phyloP scores from a whole-genome alignment of 1,284 basidiomycete genomes.

The Ganoderma lucidum region DNA sequence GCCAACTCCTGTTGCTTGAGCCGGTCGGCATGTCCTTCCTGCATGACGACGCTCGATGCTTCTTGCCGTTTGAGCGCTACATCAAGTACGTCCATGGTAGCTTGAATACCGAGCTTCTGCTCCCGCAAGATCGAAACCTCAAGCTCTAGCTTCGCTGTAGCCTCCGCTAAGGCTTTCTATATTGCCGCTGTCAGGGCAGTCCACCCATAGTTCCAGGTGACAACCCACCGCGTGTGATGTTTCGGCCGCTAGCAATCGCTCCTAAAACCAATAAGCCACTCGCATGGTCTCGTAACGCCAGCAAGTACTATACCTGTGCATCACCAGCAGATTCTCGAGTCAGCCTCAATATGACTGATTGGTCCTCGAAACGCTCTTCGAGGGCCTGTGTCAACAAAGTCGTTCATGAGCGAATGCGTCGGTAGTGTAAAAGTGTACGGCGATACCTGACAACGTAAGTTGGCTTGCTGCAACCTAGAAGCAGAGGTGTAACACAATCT shows the following conservation, averaged over 20 bases:
- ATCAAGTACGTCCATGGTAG: conserved; percentile 32
- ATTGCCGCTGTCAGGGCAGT: not conserved
- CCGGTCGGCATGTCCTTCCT: conserved; percentile 33
- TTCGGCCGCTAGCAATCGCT: conserved; percentile 44
- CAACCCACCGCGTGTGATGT: conserved; percentile 39
- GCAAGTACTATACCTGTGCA: conserved; percentile 51
- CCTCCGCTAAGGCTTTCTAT: conserved; percentile 37
- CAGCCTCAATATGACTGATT: conserved; percentile 56
- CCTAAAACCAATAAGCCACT: conserved; percentile 32
- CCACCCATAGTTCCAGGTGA: not conserved
- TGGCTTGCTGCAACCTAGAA: conserved; percentile 37
- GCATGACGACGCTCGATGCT: conserved; percentile 19
- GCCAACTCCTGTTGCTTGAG: conserved; percentile 27
- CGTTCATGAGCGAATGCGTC: conserved; percentile 38
- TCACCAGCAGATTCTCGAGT: conserved; percentile 63
- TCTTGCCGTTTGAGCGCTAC: conserved; percentile 30
- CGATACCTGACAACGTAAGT: conserved; percentile 39
- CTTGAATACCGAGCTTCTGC: conserved; percentile 36
- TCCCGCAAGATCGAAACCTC: conserved; percentile 39
- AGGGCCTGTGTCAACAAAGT: conserved; percentile 47
- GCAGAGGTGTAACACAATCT: not conserved
- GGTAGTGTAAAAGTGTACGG: not conserved
- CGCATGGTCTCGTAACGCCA: not conserved
- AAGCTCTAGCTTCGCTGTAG: conserved; percentile 31
- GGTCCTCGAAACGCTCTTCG: conserved; percentile 69